These are phyloP conservation scores for Fusarium sterilihyphosum DNA, from an alignment of 2,329 filamentous ascomycete genomes.

Conservation along the genomic window DNA sequence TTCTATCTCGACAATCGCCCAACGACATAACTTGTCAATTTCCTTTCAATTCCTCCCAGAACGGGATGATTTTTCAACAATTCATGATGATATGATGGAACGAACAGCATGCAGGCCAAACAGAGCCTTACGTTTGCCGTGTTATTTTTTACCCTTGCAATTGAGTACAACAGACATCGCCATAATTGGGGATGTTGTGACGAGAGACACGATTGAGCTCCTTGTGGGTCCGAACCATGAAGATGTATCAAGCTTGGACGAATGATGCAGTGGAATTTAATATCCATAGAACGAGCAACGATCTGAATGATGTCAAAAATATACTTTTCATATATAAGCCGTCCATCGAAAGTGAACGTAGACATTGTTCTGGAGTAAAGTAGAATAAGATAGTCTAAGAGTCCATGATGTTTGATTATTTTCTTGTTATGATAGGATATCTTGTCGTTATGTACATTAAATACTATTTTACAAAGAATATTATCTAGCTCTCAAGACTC, in stretches of 20 bases:
- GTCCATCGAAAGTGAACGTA: not conserved
- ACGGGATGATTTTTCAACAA: conserved; percentile 33
- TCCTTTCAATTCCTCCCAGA: conserved; percentile 16
- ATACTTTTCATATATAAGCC: not conserved
- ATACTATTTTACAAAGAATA: conserved; percentile 34
- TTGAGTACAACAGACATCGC: conserved; percentile 6
- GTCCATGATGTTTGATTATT: not conserved
- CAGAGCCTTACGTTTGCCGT: conserved; percentile 39
- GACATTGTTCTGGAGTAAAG: not conserved
- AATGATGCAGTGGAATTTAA: conserved; percentile 27
- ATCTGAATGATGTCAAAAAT: conserved; percentile 31
- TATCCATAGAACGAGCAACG: conserved; percentile 45
- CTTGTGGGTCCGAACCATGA: conserved; percentile 4
- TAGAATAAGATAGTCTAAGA: not conserved
- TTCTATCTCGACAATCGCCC: conserved; percentile 16
- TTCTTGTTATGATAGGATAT: not conserved
- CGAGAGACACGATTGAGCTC: conserved; percentile 30
- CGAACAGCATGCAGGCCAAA: conserved; percentile 41
- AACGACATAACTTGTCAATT: conserved; percentile 13
- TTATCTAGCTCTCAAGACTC: conserved; percentile 20
- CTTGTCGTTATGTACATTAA: conserved; percentile 25
- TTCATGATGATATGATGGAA: conserved; percentile 46
- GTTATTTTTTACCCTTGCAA: conserved; percentile 35
- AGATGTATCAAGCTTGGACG: conserved; percentile 14
- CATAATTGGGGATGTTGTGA: conserved; percentile 14